Conservation (phyloP, 75 land plant genomes). For the Adiantum capillusveneris region DNA sequence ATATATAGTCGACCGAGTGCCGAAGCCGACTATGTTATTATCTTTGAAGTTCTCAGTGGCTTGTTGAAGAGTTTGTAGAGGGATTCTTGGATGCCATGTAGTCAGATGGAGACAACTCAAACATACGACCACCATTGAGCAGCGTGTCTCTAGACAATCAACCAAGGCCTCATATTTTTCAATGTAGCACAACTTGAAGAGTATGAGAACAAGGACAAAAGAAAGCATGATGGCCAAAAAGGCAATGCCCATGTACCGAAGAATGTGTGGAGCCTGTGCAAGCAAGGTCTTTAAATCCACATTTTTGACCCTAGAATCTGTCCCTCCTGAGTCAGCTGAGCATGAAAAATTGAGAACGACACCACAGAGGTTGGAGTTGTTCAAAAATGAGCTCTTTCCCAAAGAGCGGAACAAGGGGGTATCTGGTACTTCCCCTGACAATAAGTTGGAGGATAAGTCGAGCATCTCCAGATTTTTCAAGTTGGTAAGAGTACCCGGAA, state of each 20-base stretch:
- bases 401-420: slow-evolving; percentile 5
- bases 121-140: background rate
- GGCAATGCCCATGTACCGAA: background rate
- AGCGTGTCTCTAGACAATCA: slow-evolving; percentile 2
- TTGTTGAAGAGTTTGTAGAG: background rate
- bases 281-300: background rate
- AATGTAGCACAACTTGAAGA: background rate
- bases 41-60: slow-evolving; percentile 37
- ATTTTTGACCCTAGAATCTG: background rate
- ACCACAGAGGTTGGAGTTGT: slow-evolving; percentile 22
- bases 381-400: slow-evolving; percentile 3
- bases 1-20: slow-evolving; percentile 38
- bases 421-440: slow-evolving; percentile 20
- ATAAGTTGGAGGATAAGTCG: slow-evolving; percentile 18
- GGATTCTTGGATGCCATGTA: background rate
- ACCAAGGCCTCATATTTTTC: background rate
- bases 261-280: background rate
- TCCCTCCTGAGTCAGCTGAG: background rate
- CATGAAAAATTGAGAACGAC: slow-evolving; percentile 1
- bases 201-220: background rate
- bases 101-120: background rate
- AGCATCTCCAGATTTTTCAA: slow-evolving; percentile 13
- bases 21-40: slow-evolving; percentile 34
- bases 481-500: slow-evolving; percentile 19
- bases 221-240: background rate